Evolutionary conservation across 441 rosid genomes (phyloP), one percentile per base, ranked within the genome.

Genomic region (Aleurites moluccanus): DNA sequence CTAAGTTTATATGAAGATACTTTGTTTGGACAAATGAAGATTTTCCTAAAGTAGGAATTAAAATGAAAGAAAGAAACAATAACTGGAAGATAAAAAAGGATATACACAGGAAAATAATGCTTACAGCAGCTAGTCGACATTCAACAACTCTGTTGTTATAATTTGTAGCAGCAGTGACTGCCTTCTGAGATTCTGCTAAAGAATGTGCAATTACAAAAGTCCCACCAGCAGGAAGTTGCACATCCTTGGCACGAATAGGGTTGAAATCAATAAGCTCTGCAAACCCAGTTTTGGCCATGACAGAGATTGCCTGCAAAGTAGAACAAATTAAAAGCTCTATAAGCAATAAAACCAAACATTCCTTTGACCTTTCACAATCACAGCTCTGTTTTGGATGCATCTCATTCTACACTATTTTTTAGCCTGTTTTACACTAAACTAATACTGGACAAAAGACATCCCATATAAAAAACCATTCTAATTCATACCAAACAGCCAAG

Each of bases 191-290:
- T 77, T 93, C 97, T n/a, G 97, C 98, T 76, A 96, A 89, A 67
- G 97, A 96, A 79, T 96, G 90, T 18, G 98, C 97, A 67, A 96
- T 93, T 30, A 96, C 89, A 82, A 96, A 96, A 78, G 91, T 90
- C 1, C 97, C 99, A 18, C 98, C 97, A 75, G 82, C 83, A 82
- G 98, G 98, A 81, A 96, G 98, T 82, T 93, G 79, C 77, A 96
- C 97, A 74, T 96, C 98, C 60, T 97, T 96, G 80, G 97, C 99
- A 3, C 88, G 90, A 62, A 96, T 87, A 75, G 98, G 99, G 71
- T 96, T 96, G 85, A 96, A 96, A 85, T 96, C 99, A 80, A 96
- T 96, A 73, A 96, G 97, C 89, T 96, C 98, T 6, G 98, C 99
- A 85, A 96, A 96, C 35, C 98, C 98, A 67, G 81, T 64, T 85